phyloP scores from a whole-genome alignment of 768 basidiomycete species.

The Leucocoprinus birnbaumii region DNA sequence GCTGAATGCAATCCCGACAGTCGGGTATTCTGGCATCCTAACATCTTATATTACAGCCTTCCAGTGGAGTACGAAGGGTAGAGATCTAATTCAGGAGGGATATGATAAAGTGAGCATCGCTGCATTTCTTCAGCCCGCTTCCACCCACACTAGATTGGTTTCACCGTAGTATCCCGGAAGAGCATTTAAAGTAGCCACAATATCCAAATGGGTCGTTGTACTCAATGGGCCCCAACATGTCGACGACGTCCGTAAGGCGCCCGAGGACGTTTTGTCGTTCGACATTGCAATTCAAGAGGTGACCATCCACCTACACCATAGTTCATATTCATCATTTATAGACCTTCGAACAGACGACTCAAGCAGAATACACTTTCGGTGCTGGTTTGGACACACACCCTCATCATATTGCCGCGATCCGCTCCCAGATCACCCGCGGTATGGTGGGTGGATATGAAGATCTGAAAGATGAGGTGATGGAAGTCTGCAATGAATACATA shows the following conservation, averaged over 20 bases:
- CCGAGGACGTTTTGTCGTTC: slow-evolving; percentile 35
- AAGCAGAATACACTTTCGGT: slow-evolving; percentile 7
- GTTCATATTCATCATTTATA: slow-evolving; percentile 19
- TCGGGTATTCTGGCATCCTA: slow-evolving; percentile 14
- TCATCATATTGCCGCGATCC: slow-evolving; percentile 5
- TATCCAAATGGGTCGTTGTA: slow-evolving; percentile 38
- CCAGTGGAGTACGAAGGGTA: slow-evolving; percentile 11
- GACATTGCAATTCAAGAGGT: slow-evolving; percentile 28
- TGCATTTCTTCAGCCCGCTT: too few species aligned
- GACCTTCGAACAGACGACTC: not conserved
- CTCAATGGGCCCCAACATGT: slow-evolving; percentile 24
- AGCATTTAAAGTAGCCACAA: slow-evolving; percentile 23
- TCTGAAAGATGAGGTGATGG: slow-evolving; percentile 5
- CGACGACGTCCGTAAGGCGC: slow-evolving; percentile 37
- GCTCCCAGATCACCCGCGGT: slow-evolving; percentile 19
- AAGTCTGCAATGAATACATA: slow-evolving; percentile 21
- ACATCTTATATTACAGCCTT: slow-evolving; percentile 12
- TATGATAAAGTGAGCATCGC: slow-evolving; percentile 15
- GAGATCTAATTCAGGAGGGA: slow-evolving; percentile 16
- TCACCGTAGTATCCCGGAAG: slow-evolving; percentile 18
- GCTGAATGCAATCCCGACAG: slow-evolving; percentile 14
- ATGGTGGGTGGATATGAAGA: not conserved
- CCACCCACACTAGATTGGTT: too few species aligned
- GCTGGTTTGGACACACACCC: slow-evolving; percentile 4
- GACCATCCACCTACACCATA: slow-evolving; percentile 20